Evolutionary conservation across 2,329 filamentous ascomycete species (phyloP), one percentile per base, ranked within the genome.

Genomic region (Ceratocystis eucalypticola): DNA sequence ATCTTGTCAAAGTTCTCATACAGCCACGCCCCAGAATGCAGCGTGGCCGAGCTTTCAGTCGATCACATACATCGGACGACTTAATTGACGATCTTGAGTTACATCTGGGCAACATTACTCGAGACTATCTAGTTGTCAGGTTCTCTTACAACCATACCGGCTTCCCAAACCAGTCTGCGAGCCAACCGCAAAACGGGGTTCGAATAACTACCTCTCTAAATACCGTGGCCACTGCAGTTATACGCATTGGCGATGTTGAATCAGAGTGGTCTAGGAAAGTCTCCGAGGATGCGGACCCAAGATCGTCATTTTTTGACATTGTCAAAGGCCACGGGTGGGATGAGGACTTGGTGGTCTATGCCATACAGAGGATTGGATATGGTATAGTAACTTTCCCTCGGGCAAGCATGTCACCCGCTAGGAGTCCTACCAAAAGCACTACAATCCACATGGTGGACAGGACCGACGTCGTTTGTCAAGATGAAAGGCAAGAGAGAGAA

Each of bases 21-120:
- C 67, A 62, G 20, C 59, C 64, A 15, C 61, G 45, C 10, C 57
- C 61, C 33, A 66, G 55, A 37, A 65, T 63, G 8, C 55, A 59
- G 28, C 55, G n/a, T 15, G 30, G 55, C 17, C n/a, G 62, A 50
- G 30, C 33, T 17, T 55, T 15, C 5, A 55, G 46, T 12, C 50
- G 45, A 37, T 61, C 61, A 33, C 61, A 66, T 33, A 66, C 67
- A 1, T 80, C 83, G 0, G 82, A 85, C 12, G 77, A 81, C 50
- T 74, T 86, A 41, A 83, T 87, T 17, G 78, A 82, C 28, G 82
- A 85, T 66, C 75, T 87, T 10, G 82, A 86, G 70, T 74, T 76
- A 37, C 79, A 84, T 66, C 78, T 87, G 2, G 82, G 83, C 37
- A 75, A 77, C 64, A 75, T 75, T 2, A 72, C 72, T 22, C 76